These are phyloP conservation scores for Xenoacremonium recifei DNA, from an alignment of 2,329 filamentous ascomycete genomes.

Conservation along the genomic window DNA sequence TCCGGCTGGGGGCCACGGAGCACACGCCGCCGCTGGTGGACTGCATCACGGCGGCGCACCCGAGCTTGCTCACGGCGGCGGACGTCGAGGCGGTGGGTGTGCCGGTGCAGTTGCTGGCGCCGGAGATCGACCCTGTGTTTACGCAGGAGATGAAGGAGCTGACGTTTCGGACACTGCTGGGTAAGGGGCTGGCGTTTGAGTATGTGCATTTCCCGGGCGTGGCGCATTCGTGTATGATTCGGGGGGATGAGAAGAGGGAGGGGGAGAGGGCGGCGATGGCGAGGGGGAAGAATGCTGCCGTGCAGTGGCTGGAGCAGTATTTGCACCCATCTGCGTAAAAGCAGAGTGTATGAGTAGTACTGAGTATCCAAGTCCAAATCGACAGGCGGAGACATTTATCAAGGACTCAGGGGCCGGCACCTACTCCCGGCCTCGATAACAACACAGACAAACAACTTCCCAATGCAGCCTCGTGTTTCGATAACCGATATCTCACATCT, in stretches of 20 bases:
- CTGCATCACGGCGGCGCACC: slow-evolving; percentile 44
- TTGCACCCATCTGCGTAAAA: no score
- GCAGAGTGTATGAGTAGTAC: no score
- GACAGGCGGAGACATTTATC: no score
- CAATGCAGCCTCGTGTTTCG: no score
- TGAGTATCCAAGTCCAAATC: no score
- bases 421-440: no score
- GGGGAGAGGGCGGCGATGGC: slow-evolving; percentile 40
- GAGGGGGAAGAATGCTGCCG: slow-evolving; percentile 41
- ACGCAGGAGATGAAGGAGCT: slow-evolving; percentile 42
- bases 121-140: slow-evolving; percentile 43
- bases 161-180: slow-evolving; percentile 35
- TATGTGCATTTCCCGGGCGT: slow-evolving; percentile 47
- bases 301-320: slow-evolving; percentile 35
- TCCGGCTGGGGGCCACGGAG: slow-evolving; percentile 42
- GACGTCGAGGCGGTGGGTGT: slow-evolving; percentile 47
- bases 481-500: no score
- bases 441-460: no score
- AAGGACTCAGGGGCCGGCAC: no score
- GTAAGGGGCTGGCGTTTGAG: slow-evolving; percentile 36
- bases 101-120: slow-evolving; percentile 51
- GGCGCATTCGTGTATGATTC: slow-evolving; percentile 39
- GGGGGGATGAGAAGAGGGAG: slow-evolving; percentile 34
- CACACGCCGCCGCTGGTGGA: slow-evolving; percentile 40
- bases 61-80: slow-evolving; percentile 37